These are phyloP conservation scores for Hymenoscyphus linearis DNA, from an alignment of 2,329 filamentous ascomycete genomes.

Conservation along the genomic window DNA sequence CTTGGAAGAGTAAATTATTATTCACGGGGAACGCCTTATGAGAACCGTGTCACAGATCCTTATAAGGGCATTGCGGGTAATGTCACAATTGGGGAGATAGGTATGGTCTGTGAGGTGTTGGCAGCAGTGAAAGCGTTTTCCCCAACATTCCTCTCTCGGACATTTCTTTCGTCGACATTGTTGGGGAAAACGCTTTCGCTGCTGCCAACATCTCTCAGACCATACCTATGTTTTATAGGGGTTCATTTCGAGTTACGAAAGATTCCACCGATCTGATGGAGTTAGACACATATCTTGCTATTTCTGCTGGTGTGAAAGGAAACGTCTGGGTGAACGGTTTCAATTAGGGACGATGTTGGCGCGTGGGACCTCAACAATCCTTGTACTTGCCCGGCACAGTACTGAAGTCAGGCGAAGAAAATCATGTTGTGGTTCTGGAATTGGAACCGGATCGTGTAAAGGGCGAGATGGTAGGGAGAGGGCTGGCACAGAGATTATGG, in stretches of 20 bases:
- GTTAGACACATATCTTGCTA: slow-evolving; percentile 36
- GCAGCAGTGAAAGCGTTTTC: background rate
- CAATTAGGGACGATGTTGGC: slow-evolving; percentile 43
- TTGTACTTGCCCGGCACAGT: slow-evolving; percentile 41
- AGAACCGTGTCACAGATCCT: slow-evolving; percentile 37
- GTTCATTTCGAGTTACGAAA: slow-evolving; percentile 28
- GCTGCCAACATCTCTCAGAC: background rate
- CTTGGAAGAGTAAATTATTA: slow-evolving; percentile 44
- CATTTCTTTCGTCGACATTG: slow-evolving; percentile 15
- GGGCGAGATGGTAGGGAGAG: slow-evolving; percentile 14
- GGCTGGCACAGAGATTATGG: slow-evolving; percentile 28
- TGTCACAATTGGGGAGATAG: slow-evolving; percentile 35
- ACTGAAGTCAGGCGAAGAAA: slow-evolving; percentile 30
- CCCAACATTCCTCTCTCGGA: slow-evolving; percentile 31
- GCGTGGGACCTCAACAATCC: slow-evolving; percentile 43
- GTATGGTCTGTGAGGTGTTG: slow-evolving; percentile 5
- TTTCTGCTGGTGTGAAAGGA: slow-evolving; percentile 40
- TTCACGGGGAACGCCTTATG: background rate
- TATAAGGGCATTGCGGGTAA: slow-evolving; percentile 42
- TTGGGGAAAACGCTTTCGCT: background rate
- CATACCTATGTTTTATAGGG: slow-evolving; percentile 28
- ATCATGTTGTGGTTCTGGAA: slow-evolving; percentile 40
- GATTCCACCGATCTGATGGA: background rate
- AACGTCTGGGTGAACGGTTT: slow-evolving; percentile 42
- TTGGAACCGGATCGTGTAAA: slow-evolving; percentile 35